Base-by-base conservation (phyloP, 1,284 basidiomycete genomes). In the Ceratobasidium sp. region DNA sequence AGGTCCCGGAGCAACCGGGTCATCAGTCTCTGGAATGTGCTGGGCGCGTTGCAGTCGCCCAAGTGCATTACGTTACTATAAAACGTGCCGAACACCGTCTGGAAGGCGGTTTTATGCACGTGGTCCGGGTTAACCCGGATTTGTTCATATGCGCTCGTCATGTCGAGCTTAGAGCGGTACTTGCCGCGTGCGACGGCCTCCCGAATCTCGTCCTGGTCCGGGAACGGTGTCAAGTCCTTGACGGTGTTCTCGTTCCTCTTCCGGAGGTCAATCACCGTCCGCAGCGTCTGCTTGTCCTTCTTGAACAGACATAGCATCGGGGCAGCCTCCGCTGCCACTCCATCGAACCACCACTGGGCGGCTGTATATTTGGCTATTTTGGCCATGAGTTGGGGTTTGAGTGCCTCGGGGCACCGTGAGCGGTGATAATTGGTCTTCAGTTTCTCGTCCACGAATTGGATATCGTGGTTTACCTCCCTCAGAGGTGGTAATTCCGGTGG, bases 261-360 rank as follows among this genome's bases (percentile, higher is more conserved):
- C 0, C 82, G 78, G 66, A 83, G 86, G 69, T 86, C 83, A 51
- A 83, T 84, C 85, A 86, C 59, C 3, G 19, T 45, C 11, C 36
- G 59, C 36, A 62, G 17, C 6, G 51, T 53, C 22, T 17, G 11
- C 27, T 82, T 82, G 0, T 74, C 73, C 0, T 80, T 78, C 72
- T 85, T 84, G 2, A 79, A 76, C 0, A 86, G 75, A 41, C 84
- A 83, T 15, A 85, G 77, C 54, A 84, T 76, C 1, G 84, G 84
- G 41, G 81, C 79, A 1, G 82, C 78, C 29, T 83, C 83, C 0
- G 66, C 64, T 0, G 79, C 80, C 1, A 74, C 81, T 0, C 76
- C 74, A 5, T 81, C 66, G 36, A 78, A 45, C 83, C 84, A 84
- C 11, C 80, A 76, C 0, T 81, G 81, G 0, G 80, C 78, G 1